Evolutionary conservation across 1,284 basidiomycete species (phyloP), one percentile per base, ranked within the genome.

Genomic region (Ustilago cynodontis): DNA sequence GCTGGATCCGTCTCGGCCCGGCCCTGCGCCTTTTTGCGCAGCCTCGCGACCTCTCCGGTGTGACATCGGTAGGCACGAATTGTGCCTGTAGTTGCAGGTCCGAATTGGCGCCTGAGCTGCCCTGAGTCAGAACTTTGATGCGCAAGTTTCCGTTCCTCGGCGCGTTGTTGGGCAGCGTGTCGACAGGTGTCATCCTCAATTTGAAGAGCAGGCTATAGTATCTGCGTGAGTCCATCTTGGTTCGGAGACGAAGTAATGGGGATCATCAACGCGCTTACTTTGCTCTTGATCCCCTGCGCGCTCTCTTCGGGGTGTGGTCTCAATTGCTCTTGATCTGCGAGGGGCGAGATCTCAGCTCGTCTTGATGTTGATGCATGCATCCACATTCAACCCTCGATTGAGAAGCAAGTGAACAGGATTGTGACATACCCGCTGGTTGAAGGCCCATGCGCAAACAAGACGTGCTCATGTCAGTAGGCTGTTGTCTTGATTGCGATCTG

Each of bases 171-270:
- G 28, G 29, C 50, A 35, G 50, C n/a, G n/a, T 9, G 50, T 52
- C 50, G 50, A 35, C 50, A 52, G 29, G 29, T 52, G 50, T 52
- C 50, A 52, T 16, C 47, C 24, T 50, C 47, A 26, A 26, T 20
- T 20, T 20, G 41, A n/a, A n/a, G n/a, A n/a, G n/a, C n/a, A n/a
- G n/a, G n/a, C n/a, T n/a, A 6, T 43, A n/a, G 8, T n/a, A 43
- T 43, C 20, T n/a, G 11, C 18, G n/a, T 43, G n/a, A 43, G n/a
- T 20, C 41, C n/a, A 20, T 43, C 20, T 8, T n/a, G n/a, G 20
- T 1, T 43, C 2, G 41, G 41, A 43, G 20, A 43, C n/a, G 41
- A 43, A 43, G 41, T n/a, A 20, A 20, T 43, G 41, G 1, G 31
- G 3, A 7, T 5, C 41, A 43, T 22, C 41, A 11, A 20, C 7